phyloP scores from a whole-genome alignment of 345 rosid species.

The Passiflora organensis region DNA sequence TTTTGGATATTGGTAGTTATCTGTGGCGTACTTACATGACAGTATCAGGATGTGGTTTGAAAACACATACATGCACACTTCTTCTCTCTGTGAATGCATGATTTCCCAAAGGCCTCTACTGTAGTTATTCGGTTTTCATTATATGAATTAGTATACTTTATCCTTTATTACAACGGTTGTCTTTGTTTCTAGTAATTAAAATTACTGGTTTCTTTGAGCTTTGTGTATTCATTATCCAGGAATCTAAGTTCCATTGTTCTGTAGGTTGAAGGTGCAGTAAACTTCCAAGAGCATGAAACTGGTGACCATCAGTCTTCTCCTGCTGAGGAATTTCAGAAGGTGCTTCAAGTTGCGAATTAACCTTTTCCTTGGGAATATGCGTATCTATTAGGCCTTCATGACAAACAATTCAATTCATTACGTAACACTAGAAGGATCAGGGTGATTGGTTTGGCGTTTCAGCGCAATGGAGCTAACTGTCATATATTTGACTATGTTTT shows the following conservation, averaged over 20 bases:
- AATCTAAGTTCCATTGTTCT: background rate
- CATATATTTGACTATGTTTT: background rate
- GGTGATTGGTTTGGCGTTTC: too few species aligned
- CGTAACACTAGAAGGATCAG: too few species aligned
- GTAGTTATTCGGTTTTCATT: background rate
- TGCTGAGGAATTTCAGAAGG: conserved; percentile 45
- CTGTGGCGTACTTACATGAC: too few species aligned
- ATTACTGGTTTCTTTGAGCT: background rate
- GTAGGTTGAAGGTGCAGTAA: conserved; percentile 43
- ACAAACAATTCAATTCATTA: too few species aligned
- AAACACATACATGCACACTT: too few species aligned
- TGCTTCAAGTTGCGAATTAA: conserved; percentile 14
- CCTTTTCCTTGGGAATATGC: too few species aligned
- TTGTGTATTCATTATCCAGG: background rate
- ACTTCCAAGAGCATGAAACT: conserved; percentile 36
- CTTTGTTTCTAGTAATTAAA: background rate
- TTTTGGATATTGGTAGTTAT: too few species aligned
- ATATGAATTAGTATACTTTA: background rate
- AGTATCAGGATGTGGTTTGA: too few species aligned
- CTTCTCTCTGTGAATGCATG: background rate
- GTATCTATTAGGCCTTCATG: too few species aligned
- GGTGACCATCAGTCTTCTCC: conserved; percentile 26
- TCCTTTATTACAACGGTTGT: background rate
- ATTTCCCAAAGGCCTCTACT: background rate
- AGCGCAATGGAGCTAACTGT: too few species aligned